These are phyloP conservation scores for Didymella glomerata DNA, from an alignment of 2,329 filamentous ascomycete species.

Conservation along the genomic window DNA sequence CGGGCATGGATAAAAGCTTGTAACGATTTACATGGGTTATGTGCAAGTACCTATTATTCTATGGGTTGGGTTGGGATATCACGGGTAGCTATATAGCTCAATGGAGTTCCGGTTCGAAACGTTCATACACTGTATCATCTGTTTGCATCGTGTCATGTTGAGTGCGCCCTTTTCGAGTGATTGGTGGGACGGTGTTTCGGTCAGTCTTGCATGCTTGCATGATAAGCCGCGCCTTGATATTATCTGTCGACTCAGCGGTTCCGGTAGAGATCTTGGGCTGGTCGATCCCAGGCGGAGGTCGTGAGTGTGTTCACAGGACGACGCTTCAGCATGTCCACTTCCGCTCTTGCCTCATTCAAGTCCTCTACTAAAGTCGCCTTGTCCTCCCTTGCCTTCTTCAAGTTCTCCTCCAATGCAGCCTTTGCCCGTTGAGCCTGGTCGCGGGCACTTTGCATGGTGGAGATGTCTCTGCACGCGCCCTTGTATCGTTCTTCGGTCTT, in stretches of 20 bases:
- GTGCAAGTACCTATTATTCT: conserved; percentile 26
- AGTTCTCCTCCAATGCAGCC: neutral
- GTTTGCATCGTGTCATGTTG: neutral
- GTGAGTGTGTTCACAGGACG: neutral
- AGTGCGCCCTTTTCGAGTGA: no score
- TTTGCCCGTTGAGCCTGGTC: no score
- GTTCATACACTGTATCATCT: conserved; percentile 19
- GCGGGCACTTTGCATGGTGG: no score
- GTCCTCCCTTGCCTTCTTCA: neutral
- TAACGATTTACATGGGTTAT: conserved; percentile 34
- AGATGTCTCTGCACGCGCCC: no score
- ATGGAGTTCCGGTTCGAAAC: conserved; percentile 39
- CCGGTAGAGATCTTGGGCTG: neutral
- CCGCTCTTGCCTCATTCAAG: neutral
- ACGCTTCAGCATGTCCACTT: neutral
- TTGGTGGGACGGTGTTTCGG: no score
- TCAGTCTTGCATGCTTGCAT: neutral
- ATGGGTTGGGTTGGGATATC: conserved; percentile 24
- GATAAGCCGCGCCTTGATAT: neutral
- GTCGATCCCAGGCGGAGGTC: neutral
- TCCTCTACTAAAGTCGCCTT: neutral
- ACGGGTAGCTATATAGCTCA: conserved; percentile 38
- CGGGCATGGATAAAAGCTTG: conserved; percentile 35
- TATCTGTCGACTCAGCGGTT: neutral
- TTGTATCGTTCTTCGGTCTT: no score